Percentiles rank a stretch among this genome's conserved stretches.
phyloP scores from a whole-genome alignment of 768 basidiomycete species.

The Phylloporus sp. region DNA sequence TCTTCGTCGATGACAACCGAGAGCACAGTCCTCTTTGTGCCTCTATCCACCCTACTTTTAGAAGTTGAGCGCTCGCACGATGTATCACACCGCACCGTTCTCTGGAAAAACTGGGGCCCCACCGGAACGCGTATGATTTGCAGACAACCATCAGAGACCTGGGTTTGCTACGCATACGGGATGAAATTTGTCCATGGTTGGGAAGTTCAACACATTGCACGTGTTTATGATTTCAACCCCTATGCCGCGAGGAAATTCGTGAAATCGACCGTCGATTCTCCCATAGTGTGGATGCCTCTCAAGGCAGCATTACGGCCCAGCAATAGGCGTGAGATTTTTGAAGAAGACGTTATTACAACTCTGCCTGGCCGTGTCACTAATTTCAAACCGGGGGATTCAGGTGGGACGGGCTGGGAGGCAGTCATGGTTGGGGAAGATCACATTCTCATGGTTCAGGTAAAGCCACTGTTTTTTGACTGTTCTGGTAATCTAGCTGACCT shows the following conservation, averaged over 20 bases:
- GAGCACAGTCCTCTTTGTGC: slow-evolving; percentile 28
- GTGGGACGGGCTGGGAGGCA: slow-evolving; percentile 25
- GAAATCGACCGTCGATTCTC: slow-evolving; percentile 4
- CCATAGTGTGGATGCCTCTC: slow-evolving; percentile 18
- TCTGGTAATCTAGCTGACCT: background rate
- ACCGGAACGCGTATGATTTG: slow-evolving; percentile 26
- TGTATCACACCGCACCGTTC: slow-evolving; percentile 7
- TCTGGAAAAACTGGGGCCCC: slow-evolving; percentile 35
- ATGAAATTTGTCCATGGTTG: slow-evolving; percentile 31
- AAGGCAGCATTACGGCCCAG: slow-evolving; percentile 5
- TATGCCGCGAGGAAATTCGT: slow-evolving; percentile 17
- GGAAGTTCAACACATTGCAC: slow-evolving; percentile 15
- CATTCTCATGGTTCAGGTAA: slow-evolving; percentile 33
- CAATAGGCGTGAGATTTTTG: slow-evolving; percentile 16
- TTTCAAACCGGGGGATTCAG: slow-evolving; percentile 10
- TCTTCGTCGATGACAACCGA: slow-evolving; percentile 6
- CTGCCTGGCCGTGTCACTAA: slow-evolving; percentile 28
- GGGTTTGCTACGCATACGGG: slow-evolving; percentile 37
- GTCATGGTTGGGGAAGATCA: slow-evolving; percentile 37
- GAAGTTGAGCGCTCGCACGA: slow-evolving; percentile 17
- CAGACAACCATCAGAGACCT: slow-evolving; percentile 26
- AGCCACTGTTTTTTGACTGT: background rate
- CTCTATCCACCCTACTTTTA: slow-evolving; percentile 27
- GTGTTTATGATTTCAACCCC: slow-evolving; percentile 34
- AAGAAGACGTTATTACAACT: slow-evolving; percentile 20